A percentile compares a stretch with the other conserved stretches of the same genome.
phyloP scores from a whole-genome alignment of 2,329 filamentous ascomycete species.

The Cryphonectria naterciae region DNA sequence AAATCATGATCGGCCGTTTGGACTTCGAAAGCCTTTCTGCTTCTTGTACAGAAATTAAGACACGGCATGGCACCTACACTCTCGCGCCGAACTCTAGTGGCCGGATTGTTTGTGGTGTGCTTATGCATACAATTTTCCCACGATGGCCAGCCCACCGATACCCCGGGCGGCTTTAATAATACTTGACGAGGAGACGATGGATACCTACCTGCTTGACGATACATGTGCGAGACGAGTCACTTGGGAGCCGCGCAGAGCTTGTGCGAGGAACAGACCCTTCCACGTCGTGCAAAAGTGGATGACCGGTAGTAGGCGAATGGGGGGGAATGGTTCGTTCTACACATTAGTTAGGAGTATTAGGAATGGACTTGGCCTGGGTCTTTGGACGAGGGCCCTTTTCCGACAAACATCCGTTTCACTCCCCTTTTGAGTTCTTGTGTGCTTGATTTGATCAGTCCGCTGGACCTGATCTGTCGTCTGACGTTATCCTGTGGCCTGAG shows the following conservation, averaged over 20 bases:
- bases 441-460: not conserved
- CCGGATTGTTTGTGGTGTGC: slow-evolving; percentile 1
- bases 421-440: not conserved
- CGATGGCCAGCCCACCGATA: slow-evolving; percentile 24
- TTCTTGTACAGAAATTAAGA: slow-evolving; percentile 30
- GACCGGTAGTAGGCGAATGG: not conserved
- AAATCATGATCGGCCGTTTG: not conserved
- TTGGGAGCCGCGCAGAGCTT: slow-evolving; percentile 20
- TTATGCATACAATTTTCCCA: slow-evolving; percentile 22
- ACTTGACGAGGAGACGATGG: slow-evolving; percentile 30
- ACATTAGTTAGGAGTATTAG: slow-evolving; percentile 22
- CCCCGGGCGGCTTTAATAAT: slow-evolving; percentile 29
- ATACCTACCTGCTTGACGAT: slow-evolving; percentile 29
- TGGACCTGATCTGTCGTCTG: not conserved
- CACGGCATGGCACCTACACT: slow-evolving; percentile 17
- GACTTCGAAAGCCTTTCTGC: slow-evolving; percentile 23
- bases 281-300: slow-evolving; percentile 8
- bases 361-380: slow-evolving; percentile 17
- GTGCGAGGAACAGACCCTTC: slow-evolving; percentile 16
- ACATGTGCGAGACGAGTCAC: slow-evolving; percentile 21
- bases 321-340: not conserved
- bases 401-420: not conserved
- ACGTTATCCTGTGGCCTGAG: not conserved
- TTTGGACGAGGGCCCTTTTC: not conserved
- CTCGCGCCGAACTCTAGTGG: not conserved